These are phyloP conservation scores for Aureobasidium namibiae DNA, from an alignment of 2,329 filamentous ascomycete species.

Conservation along the genomic window DNA sequence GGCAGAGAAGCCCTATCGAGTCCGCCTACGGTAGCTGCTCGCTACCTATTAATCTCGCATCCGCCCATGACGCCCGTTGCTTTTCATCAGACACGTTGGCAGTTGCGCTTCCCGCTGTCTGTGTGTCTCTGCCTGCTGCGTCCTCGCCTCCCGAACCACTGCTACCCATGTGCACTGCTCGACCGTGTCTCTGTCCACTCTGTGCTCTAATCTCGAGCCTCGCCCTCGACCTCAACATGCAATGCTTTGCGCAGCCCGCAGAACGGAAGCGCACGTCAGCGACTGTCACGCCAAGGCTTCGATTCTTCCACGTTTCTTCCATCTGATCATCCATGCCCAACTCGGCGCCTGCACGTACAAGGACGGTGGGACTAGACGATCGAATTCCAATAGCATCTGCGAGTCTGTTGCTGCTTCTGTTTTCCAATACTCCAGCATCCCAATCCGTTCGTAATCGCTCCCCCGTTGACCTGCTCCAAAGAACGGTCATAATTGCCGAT, in stretches of 20 bases:
- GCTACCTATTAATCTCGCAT: conserved; percentile 5
- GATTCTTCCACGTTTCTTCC: conserved; percentile 4
- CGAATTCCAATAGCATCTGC: conserved; percentile 3
- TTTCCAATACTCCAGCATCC: neutral
- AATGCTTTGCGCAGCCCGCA: neutral
- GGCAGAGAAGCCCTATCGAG: neutral
- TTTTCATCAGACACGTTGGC: neutral
- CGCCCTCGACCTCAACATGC: too few species aligned
- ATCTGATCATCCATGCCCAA: neutral
- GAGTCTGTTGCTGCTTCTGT: conserved; percentile 5
- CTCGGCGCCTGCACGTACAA: neutral
- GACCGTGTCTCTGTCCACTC: neutral
- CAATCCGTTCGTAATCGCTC: neutral
- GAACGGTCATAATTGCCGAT: conserved; percentile 7
- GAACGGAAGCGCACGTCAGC: neutral
- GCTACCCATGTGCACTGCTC: neutral
- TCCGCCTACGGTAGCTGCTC: too few species aligned
- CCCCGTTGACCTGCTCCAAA: neutral
- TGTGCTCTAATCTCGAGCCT: neutral
- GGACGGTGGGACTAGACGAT: conserved; percentile 11
- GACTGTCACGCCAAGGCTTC: neutral
- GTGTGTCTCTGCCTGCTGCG: neutral
- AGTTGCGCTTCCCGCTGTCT: neutral
- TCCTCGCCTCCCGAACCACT: neutral
- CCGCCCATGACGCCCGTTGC: neutral